Conservation (phyloP, 768 basidiomycete genomes). For the Boletellus sp. region DNA sequence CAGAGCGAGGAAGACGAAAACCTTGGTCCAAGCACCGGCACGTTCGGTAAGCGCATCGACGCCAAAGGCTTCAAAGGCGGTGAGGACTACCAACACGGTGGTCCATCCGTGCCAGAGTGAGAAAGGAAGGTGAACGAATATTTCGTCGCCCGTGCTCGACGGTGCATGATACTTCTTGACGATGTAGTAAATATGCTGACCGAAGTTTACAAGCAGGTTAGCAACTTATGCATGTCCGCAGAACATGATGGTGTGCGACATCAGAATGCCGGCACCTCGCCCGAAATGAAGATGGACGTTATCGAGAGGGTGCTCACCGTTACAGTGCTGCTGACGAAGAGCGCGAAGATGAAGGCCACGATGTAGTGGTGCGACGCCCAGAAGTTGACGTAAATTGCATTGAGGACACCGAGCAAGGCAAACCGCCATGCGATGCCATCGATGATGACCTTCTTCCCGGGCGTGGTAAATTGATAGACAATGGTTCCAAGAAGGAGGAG, state of each 20-base stretch:
- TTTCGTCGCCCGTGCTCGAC: constrained; percentile 65
- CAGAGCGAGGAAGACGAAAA: constrained; percentile 92
- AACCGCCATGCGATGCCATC: constrained; percentile 92
- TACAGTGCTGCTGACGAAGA: constrained; percentile 79
- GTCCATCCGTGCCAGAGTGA: constrained; percentile 94
- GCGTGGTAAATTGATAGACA: constrained; percentile 82
- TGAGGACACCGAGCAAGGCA: constrained; percentile 81
- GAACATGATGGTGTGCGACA: constrained; percentile 3
- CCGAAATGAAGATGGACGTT: constrained; percentile 12
- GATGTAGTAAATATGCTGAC: constrained; percentile 86
- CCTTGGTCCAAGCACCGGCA: constrained; percentile 88
- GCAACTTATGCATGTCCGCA: constrained; percentile 7
- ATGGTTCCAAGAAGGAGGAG: constrained; percentile 86
- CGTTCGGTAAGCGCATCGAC: constrained; percentile 58
- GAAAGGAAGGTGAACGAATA: constrained; percentile 94
- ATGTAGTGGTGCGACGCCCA: constrained; percentile 79
- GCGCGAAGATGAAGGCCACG: constrained; percentile 79
- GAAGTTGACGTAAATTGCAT: constrained; percentile 84
- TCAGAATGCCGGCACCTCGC: constrained; percentile 2
- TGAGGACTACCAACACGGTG: constrained; percentile 76
- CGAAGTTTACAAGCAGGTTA: constrained; percentile 10
- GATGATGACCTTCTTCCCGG: constrained; percentile 73
- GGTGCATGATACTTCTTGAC: constrained; percentile 83
- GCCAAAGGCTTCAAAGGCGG: constrained; percentile 88
- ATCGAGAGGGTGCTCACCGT: constrained; percentile 31